These are phyloP conservation scores for Xylogone sp. DNA, from an alignment of 2,329 filamentous ascomycete species.

Conservation along the genomic window DNA sequence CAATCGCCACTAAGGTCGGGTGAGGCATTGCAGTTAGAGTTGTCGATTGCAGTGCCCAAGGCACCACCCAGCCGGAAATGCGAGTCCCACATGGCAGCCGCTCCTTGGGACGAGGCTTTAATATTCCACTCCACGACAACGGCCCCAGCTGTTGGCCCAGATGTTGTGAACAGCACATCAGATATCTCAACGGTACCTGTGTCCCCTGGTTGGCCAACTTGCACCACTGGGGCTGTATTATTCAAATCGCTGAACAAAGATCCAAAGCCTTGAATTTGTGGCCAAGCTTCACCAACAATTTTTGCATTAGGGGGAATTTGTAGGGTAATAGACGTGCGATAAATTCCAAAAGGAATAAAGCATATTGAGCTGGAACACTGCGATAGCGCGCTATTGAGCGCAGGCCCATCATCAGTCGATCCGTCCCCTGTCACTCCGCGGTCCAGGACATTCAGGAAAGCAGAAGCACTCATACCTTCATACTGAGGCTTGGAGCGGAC, in stretches of 20 bases:
- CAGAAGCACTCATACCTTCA: too few species aligned
- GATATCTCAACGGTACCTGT: conserved; percentile 56
- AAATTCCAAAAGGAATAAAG: conserved; percentile 52
- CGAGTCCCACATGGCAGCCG: conserved; percentile 34
- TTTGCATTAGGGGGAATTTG: conserved; percentile 35
- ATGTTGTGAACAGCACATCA: conserved; percentile 46
- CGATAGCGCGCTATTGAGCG: too few species aligned
- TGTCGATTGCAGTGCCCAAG: conserved; percentile 38
- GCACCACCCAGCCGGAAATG: conserved; percentile 34
- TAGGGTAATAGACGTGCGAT: conserved; percentile 43
- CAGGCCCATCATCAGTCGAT: conserved; percentile 56
- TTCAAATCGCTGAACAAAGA: conserved; percentile 35
- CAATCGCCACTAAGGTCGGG: conserved; percentile 22
- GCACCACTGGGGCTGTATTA: conserved; percentile 42
- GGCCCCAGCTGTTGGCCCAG: conserved; percentile 53
- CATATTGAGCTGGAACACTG: too few species aligned
- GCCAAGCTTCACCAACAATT: conserved; percentile 36
- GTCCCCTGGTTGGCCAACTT: conserved; percentile 50
- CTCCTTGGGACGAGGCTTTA: conserved; percentile 41
- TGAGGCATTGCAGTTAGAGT: conserved; percentile 37
- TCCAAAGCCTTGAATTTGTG: conserved; percentile 33
- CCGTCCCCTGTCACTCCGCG: too few species aligned
- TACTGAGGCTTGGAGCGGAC: too few species aligned
- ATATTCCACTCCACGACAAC: conserved; percentile 63
- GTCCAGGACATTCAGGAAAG: too few species aligned